Percentiles rank a stretch among this genome's conserved stretches.
phyloP scores from a whole-genome alignment of 2,329 filamentous ascomycete genomes.

The Fusarium clavum region DNA sequence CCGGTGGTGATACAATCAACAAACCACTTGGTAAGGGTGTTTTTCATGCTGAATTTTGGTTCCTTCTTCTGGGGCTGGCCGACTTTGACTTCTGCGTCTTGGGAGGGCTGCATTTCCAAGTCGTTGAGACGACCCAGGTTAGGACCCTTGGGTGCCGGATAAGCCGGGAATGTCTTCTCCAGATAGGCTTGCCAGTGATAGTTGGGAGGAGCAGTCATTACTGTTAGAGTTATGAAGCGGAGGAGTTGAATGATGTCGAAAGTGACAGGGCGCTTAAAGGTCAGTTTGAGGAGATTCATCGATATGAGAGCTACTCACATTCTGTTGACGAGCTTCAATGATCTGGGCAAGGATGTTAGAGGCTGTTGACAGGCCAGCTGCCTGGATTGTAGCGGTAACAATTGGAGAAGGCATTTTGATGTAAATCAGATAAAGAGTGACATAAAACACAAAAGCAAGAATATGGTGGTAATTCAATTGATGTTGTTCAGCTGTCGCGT shows the following conservation, averaged over 20 bases:
- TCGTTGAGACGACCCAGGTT: slow-evolving; percentile 36
- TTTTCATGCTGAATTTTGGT: slow-evolving; percentile 54
- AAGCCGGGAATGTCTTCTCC: slow-evolving; percentile 64
- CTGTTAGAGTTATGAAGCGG: slow-evolving; percentile 65
- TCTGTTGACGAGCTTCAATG: slow-evolving; percentile 61
- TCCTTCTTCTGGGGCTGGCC: slow-evolving; percentile 20
- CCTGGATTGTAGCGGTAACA: slow-evolving; percentile 64
- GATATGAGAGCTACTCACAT: slow-evolving; percentile 50
- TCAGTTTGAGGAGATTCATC: neutral
- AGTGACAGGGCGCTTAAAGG: slow-evolving; percentile 50
- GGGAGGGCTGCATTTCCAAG: slow-evolving; percentile 47
- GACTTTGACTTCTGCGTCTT: slow-evolving; percentile 42
- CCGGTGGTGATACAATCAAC: slow-evolving; percentile 62
- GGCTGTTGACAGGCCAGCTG: slow-evolving; percentile 61
- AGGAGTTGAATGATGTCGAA: slow-evolving; percentile 62
- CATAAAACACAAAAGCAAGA: neutral
- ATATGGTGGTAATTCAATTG: neutral
- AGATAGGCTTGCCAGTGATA: slow-evolving; percentile 69
- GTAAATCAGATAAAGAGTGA: slow-evolving; percentile 6
- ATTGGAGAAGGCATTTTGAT: slow-evolving; percentile 61
- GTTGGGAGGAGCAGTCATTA: slow-evolving; percentile 67
- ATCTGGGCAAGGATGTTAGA: slow-evolving; percentile 68
- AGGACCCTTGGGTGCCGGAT: slow-evolving; percentile 37
- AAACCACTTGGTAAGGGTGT: slow-evolving; percentile 62
- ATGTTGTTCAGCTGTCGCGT: slow-evolving; percentile 3